phyloP scores from a whole-genome alignment of 2,329 filamentous ascomycete genomes.

The Phyllosticta paracitricarpa region DNA sequence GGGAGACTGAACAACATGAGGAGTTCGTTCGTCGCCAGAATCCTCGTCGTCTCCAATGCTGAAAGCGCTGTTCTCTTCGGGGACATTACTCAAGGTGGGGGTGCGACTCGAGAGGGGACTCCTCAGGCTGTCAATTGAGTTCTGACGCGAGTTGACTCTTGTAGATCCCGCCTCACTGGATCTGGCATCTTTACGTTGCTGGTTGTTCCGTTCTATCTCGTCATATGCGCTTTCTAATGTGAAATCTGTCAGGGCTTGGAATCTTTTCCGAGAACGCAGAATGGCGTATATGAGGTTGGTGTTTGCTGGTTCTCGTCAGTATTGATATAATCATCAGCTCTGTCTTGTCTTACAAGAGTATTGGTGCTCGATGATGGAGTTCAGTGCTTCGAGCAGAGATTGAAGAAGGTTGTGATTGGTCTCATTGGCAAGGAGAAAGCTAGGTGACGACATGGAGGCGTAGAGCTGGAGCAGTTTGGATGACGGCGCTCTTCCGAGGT shows the following conservation, averaged over 20 bases:
- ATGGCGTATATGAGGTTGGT: constrained; percentile 71
- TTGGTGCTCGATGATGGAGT: constrained; percentile 81
- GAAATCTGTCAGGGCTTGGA: constrained; percentile 76
- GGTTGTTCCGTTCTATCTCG: constrained; percentile 73
- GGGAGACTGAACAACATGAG: constrained; percentile 12
- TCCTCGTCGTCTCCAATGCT: constrained; percentile 80
- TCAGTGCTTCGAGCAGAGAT: constrained; percentile 79
- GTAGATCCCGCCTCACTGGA: constrained; percentile 24
- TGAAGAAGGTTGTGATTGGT: constrained; percentile 74
- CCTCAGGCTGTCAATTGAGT: constrained; percentile 57
- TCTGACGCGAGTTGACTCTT: constrained; percentile 35
- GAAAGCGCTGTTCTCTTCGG: constrained; percentile 72
- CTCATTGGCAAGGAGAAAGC: constrained; percentile 86
- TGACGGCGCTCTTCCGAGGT: constrained; percentile 63
- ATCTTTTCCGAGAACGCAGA: constrained; percentile 67
- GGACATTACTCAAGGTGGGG: constrained; percentile 55
- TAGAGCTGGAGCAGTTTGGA: constrained; percentile 81
- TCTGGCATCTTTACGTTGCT: constrained; percentile 53
- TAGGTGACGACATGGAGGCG: constrained; percentile 83
- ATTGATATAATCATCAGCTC: neutral
- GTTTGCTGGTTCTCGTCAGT: constrained; percentile 49
- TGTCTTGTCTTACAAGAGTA: constrained; percentile 52
- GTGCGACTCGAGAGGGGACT: constrained; percentile 51
- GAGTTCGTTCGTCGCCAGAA: constrained; percentile 45
- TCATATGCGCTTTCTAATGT: constrained; percentile 87